These are phyloP conservation scores for Oleoguttula mirabilis DNA, from an alignment of 495 filamentous ascomycete species.

Conservation along the genomic window DNA sequence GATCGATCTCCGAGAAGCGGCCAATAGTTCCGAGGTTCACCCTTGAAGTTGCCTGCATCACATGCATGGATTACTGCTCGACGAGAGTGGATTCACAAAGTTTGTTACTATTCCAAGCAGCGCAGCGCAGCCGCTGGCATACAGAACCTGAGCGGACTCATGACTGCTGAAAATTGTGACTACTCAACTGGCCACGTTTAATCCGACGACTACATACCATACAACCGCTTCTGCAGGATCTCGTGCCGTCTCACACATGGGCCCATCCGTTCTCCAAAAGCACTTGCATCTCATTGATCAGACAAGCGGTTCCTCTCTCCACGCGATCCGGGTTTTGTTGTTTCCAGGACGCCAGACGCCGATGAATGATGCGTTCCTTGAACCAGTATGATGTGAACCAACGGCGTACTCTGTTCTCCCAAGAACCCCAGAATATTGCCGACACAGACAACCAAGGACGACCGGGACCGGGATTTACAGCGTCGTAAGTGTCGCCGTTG, in stretches of 20 bases:
- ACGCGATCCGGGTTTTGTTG: not conserved
- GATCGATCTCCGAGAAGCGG: no score
- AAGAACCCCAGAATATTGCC: slow-evolving; percentile 4
- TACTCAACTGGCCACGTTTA: no score
- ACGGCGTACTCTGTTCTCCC: slow-evolving; percentile 11
- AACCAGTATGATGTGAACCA: not conserved
- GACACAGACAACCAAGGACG: not conserved
- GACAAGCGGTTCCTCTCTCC: slow-evolving; percentile 8
- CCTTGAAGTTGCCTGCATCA: no score
- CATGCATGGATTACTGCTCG: no score
- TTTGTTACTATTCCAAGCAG: no score
- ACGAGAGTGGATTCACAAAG: no score
- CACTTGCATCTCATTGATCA: slow-evolving; percentile 20
- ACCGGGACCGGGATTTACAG: not conserved
- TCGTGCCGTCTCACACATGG: slow-evolving; percentile 5
- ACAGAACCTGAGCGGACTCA: no score
- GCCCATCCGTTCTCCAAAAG: slow-evolving; percentile 13
- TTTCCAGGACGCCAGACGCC: not conserved
- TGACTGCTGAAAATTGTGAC: no score
- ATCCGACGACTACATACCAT: no score
- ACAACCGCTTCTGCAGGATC: no score
- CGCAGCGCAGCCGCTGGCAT: no score
- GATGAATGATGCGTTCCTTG: not conserved
- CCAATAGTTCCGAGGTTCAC: no score
- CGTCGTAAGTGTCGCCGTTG: slow-evolving; percentile 10